These are phyloP conservation scores for Pleomassaria siparia DNA, from an alignment of 2,329 filamentous ascomycete species.

Conservation along the genomic window DNA sequence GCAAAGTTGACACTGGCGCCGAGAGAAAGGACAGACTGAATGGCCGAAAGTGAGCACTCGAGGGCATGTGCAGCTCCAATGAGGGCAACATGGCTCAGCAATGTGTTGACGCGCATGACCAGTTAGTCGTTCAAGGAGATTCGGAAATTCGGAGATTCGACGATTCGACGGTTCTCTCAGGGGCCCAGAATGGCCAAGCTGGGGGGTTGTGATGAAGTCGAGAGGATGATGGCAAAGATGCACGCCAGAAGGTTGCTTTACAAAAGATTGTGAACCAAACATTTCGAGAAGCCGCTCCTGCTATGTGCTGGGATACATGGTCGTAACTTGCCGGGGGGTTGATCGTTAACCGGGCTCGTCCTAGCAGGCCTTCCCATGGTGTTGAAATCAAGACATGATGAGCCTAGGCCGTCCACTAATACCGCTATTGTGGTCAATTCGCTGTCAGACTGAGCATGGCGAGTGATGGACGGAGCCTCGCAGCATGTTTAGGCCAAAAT, in stretches of 20 bases:
- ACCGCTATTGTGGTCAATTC: too few species aligned
- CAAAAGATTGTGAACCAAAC: too few species aligned
- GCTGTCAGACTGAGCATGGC: too few species aligned
- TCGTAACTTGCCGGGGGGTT: not conserved
- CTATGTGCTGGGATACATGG: not conserved
- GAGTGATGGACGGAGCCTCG: too few species aligned
- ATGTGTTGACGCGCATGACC: conserved; percentile 17
- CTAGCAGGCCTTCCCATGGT: not conserved
- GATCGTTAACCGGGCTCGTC: not conserved
- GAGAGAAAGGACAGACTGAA: conserved; percentile 36
- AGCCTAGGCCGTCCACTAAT: too few species aligned
- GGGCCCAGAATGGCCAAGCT: not conserved
- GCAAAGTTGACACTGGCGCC: conserved; percentile 43
- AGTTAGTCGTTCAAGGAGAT: not conserved
- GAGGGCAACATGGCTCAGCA: conserved; percentile 21
- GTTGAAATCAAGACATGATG: not conserved
- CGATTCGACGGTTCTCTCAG: not conserved
- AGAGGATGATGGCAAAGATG: not conserved
- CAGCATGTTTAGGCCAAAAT: too few species aligned
- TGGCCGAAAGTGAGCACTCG: conserved; percentile 36
- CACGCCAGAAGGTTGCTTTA: not conserved
- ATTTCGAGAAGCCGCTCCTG: not conserved
- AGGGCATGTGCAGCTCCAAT: conserved; percentile 21
- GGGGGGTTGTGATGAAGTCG: not conserved
- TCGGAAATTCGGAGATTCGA: too few species aligned